These are phyloP conservation scores for Fusarium burgessii DNA, from an alignment of 2,329 filamentous ascomycete species.

Conservation along the genomic window DNA sequence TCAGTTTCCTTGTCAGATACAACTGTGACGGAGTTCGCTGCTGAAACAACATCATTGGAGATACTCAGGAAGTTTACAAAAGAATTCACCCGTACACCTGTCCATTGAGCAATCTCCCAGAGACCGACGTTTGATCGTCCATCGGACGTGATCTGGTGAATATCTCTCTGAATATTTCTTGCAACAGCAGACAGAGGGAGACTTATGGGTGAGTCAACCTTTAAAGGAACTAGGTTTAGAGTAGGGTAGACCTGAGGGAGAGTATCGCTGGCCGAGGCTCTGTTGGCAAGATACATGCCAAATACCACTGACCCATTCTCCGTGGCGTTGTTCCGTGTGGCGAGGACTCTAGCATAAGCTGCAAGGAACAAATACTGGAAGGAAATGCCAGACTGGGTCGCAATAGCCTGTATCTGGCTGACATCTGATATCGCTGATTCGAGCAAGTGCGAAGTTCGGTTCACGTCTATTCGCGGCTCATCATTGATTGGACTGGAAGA, in stretches of 20 bases:
- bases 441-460: conserved; percentile 55
- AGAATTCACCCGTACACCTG: conserved; percentile 74
- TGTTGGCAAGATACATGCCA: conserved; percentile 87
- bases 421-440: conserved; percentile 60
- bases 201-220: conserved; percentile 57
- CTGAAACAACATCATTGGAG: conserved; percentile 45
- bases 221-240: conserved; percentile 81
- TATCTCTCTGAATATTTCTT: conserved; percentile 72
- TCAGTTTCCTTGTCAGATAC: neutral
- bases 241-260: conserved; percentile 72
- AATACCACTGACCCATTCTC: conserved; percentile 64
- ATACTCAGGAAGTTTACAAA: conserved; percentile 86
- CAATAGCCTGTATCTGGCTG: conserved; percentile 46
- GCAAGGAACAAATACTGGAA: conserved; percentile 83
- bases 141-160: conserved; percentile 68
- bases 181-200: conserved; percentile 64
- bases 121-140: conserved; percentile 70
- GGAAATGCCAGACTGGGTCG: conserved; percentile 68
- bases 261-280: conserved; percentile 65
- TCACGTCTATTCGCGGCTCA: conserved; percentile 1
- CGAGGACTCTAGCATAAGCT: conserved; percentile 67
- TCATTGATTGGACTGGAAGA: neutral
- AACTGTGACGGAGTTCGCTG: conserved; percentile 9
- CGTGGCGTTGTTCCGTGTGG: conserved; percentile 49
- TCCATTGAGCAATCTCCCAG: conserved; percentile 81